Conservation (phyloP, 345 rosid genomes). For the Physaria fendleri region DNA sequence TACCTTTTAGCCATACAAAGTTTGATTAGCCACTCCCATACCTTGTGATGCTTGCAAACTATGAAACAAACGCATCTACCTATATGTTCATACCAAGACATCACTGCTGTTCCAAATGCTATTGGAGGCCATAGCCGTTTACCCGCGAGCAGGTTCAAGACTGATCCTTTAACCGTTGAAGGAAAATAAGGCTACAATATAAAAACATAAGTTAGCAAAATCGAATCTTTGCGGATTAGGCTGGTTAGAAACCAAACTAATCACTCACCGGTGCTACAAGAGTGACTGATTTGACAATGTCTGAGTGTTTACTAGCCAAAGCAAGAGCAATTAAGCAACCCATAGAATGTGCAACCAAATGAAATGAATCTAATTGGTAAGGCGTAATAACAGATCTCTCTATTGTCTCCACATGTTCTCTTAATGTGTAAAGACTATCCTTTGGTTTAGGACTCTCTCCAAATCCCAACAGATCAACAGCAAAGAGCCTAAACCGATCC, state of each 20-base stretch:
- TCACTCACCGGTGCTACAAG: slow-evolving; percentile 56
- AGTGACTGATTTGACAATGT: slow-evolving; percentile 45
- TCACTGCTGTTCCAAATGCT: slow-evolving; percentile 56
- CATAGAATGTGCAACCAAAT: slow-evolving; percentile 82
- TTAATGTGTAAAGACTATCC: slow-evolving; percentile 51
- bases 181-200: slow-evolving; percentile 50
- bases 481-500: slow-evolving; percentile 38
- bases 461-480: slow-evolving; percentile 68
- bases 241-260: slow-evolving; percentile 4
- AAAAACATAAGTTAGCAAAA: background rate
- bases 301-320: slow-evolving; percentile 48
- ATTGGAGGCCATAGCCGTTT: slow-evolving; percentile 78
- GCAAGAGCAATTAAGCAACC: slow-evolving; percentile 74
- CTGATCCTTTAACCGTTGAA: slow-evolving; percentile 27
- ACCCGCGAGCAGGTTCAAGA: slow-evolving; percentile 42
- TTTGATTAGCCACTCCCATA: slow-evolving; percentile 62
- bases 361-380: slow-evolving; percentile 44
- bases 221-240: background rate
- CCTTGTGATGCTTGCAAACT: slow-evolving; percentile 57
- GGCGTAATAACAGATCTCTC: slow-evolving; percentile 44
- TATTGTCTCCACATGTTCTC: slow-evolving; percentile 52
- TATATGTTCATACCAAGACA: slow-evolving; percentile 90
- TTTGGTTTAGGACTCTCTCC: slow-evolving; percentile 81
- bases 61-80: slow-evolving; percentile 65
- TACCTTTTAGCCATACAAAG: slow-evolving; percentile 49